Evolutionary conservation across 495 filamentous ascomycete species (phyloP).

Genomic region (Xylaria longipes): DNA sequence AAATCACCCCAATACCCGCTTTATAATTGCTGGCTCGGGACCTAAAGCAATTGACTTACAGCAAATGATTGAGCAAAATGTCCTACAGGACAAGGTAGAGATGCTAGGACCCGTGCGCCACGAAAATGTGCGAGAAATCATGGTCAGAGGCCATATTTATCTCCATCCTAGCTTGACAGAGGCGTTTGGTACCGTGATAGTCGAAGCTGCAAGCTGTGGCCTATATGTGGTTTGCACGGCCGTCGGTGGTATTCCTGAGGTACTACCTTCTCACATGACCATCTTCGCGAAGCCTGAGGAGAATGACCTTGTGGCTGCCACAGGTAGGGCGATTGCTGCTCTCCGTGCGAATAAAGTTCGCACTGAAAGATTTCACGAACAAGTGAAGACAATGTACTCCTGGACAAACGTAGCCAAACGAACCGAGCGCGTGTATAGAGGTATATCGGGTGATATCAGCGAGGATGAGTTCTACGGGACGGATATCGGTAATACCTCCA

Average conservation of each 20-base stretch:
- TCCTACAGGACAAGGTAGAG: conserved; percentile 92
- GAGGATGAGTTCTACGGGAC: conserved; percentile 89
- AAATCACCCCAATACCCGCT: conserved; percentile 88
- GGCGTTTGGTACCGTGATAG: conserved; percentile 96
- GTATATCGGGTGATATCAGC: conserved; percentile 81
- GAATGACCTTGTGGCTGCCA: conserved; percentile 84
- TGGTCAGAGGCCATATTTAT: conserved; percentile 96
- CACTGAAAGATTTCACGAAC: conserved; percentile 92
- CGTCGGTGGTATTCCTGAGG: conserved; percentile 95
- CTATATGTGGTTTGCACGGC: conserved; percentile 96
- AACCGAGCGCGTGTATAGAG: conserved; percentile 93
- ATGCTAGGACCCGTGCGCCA: conserved; percentile 91
- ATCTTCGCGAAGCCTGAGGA: conserved; percentile 92
- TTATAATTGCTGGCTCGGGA: conserved; percentile 94
- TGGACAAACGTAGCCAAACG: conserved; percentile 94
- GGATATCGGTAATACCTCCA: conserved; percentile 69
- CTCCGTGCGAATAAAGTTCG: conserved; percentile 83
- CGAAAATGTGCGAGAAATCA: conserved; percentile 97
- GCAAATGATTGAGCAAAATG: conserved; percentile 95
- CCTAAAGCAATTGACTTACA: conserved; percentile 97
- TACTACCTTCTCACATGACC: conserved; percentile 92
- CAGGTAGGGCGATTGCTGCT: conserved; percentile 78
- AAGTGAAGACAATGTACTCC: conserved; percentile 97
- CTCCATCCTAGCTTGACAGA: conserved; percentile 94
- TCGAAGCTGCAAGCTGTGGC: conserved; percentile 94